These are phyloP conservation scores for Capronia coronata DNA, from an alignment of 2,329 filamentous ascomycete species.

Conservation along the genomic window DNA sequence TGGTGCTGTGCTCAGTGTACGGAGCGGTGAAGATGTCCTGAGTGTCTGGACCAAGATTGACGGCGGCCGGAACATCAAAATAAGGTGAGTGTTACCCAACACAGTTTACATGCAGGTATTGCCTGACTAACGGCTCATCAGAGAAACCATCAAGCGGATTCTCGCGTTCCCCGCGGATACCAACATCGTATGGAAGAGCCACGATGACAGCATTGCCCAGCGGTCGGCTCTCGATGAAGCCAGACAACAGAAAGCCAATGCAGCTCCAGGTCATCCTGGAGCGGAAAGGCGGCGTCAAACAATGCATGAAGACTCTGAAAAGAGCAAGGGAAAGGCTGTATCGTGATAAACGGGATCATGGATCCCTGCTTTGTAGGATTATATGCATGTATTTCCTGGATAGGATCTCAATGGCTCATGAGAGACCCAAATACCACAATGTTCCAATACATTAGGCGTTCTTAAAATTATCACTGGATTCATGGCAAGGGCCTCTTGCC, in stretches of 20 bases:
- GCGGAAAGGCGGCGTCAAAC: conserved; percentile 39
- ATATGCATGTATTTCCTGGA: conserved; percentile 17
- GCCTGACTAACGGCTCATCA: conserved; percentile 39
- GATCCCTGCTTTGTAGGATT: conserved; percentile 15
- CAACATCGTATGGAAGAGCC: conserved; percentile 88
- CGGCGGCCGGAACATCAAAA: conserved; percentile 89
- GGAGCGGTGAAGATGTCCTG: conserved; percentile 92
- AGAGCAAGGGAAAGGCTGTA: conserved; percentile 38
- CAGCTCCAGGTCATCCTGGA: conserved; percentile 32
- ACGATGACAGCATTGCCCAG: conserved; percentile 92
- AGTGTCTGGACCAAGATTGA: conserved; percentile 97
- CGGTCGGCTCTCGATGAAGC: conserved; percentile 84
- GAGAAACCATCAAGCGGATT: conserved; percentile 88
- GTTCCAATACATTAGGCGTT: not conserved
- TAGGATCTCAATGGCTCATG: conserved; percentile 6
- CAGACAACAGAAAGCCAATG: conserved; percentile 68
- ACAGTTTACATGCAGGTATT: too few relatives aligned
- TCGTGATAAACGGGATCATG: conserved; percentile 29
- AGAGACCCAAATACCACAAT: not conserved
- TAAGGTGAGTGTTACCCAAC: conserved; percentile 59
- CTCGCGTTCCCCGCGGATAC: conserved; percentile 82
- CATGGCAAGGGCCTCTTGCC: too few relatives aligned
- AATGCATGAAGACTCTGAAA: conserved; percentile 39
- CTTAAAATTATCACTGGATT: not conserved
- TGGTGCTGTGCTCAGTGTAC: conserved; percentile 85